Percentiles rank a stretch among this genome's conserved stretches.
These are phyloP conservation scores for Lactarius indigo DNA, from an alignment of 768 basidiomycete genomes.

Conservation along the genomic window DNA sequence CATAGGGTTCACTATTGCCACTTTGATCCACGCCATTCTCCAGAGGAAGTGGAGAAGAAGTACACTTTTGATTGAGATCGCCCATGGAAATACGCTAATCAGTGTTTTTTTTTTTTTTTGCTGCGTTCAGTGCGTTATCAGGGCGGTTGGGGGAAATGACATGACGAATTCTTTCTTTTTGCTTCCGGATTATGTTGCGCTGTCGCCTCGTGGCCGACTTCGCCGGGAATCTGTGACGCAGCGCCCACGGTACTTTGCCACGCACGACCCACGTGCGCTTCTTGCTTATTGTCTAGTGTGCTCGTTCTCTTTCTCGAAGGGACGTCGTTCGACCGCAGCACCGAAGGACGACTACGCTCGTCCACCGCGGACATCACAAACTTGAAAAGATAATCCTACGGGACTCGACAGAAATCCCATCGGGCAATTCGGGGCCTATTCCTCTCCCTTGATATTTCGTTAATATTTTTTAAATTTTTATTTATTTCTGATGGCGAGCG, in stretches of 20 bases:
- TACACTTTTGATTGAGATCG: neutral
- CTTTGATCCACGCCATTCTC: neutral
- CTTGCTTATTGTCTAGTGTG: neutral
- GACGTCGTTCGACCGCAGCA: neutral
- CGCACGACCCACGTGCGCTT: neutral
- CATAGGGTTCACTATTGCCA: neutral
- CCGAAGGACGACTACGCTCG: neutral
- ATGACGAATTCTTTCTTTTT: slow-evolving; percentile 1
- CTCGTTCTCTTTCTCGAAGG: neutral
- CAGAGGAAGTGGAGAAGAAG: neutral
- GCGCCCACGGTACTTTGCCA: slow-evolving; percentile 1
- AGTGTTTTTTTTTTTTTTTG: neutral
- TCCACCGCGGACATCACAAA: slow-evolving; percentile 10
- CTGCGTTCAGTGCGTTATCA: neutral
- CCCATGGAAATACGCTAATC: slow-evolving; percentile 4
- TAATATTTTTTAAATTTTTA: neutral
- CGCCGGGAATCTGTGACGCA: slow-evolving; percentile 5
- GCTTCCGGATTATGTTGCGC: neutral
- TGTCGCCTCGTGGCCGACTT: slow-evolving; percentile 18
- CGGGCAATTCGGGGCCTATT: neutral
- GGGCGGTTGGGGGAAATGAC: neutral
- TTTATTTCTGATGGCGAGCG: neutral
- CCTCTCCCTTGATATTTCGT: too few species aligned
- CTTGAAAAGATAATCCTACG: neutral
- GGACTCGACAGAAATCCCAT: neutral